Base-by-base conservation (phyloP, 306 rosid genomes). In the Chamaecrista fasciculata region DNA sequence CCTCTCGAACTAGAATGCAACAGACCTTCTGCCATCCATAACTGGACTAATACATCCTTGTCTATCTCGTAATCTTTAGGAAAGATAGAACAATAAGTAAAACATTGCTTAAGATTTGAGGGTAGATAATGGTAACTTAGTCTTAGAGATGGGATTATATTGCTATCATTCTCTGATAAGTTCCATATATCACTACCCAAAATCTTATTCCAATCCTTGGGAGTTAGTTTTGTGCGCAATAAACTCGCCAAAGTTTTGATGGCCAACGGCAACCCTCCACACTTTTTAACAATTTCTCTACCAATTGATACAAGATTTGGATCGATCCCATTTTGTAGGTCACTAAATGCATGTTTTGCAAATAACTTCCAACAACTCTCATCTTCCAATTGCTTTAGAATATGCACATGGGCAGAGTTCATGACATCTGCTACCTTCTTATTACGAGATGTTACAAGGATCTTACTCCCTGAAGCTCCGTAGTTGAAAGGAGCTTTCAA, bases 11-110 rank as follows among this genome's bases (percentile, higher is more conserved):
- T 1, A 8, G 16, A 26, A 11, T 53, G 18, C 19, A 53, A 5
- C 15, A 53, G 26, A 53, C 61, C 61, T 59, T 58, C 64, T 31
- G 64, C 64, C 64, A 58, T 58, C 64, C 64, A 58, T 21, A 58
- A 16, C 9, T 31, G 64, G 24, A 58, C 18, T 16, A 58, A 16
- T 0, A 8, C 0, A 33, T 58, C 25, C 15, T 58, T 31, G 25
- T 31, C 25, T 7, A 31, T n/a, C 24, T 2, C 11, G 4, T 31
- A 31, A 31, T 34, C 44, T 16, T 58, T 58, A 0, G 64, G 64
- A 31, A 58, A 31, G 37, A 58, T 33, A 10, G 64, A 58, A 9
- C 64, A 58, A 58, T n/a, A 58, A n/a, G 44, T 15, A 33, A 58
- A 58, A 16, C 64, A 58, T 2, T 25, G 25, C 25, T 58, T 58